Evolutionary conservation across 1,284 basidiomycete genomes (phyloP).

Genomic region (Laetiporus sulphureus): DNA sequence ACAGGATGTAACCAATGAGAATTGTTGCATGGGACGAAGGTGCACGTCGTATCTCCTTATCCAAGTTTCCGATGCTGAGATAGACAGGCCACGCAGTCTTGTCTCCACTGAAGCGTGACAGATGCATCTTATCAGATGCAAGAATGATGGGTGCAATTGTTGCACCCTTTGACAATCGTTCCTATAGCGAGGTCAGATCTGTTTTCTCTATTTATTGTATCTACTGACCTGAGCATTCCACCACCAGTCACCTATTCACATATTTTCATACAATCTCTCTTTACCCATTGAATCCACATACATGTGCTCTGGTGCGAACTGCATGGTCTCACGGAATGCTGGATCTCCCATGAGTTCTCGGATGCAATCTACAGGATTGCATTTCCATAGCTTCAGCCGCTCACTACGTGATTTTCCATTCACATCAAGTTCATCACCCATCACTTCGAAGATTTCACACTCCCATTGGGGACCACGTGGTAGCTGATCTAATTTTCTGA

Average conservation of each 20-base stretch:
- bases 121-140: constrained; percentile 32
- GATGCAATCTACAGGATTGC: constrained; percentile 27
- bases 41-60: constrained; percentile 23
- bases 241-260: constrained; percentile 40
- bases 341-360: constrained; percentile 28
- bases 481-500: constrained; percentile 24
- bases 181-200: no score
- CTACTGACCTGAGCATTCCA: constrained; percentile 28
- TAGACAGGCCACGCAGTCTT: constrained; percentile 34
- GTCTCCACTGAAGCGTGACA: constrained; percentile 30
- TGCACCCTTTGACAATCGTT: constrained; percentile 21
- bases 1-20: constrained; percentile 36
- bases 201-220: background rate
- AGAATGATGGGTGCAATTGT: constrained; percentile 31
- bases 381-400: constrained; percentile 19
- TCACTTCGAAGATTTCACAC: constrained; percentile 18
- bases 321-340: constrained; percentile 21
- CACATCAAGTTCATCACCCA: constrained; percentile 21
- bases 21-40: constrained; percentile 23
- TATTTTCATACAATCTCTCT: constrained; percentile 27
- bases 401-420: constrained; percentile 13
- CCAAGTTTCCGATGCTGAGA: constrained; percentile 33
- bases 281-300: constrained; percentile 21
- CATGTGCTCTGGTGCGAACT: constrained; percentile 25
- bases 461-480: constrained; percentile 20